Conservation (phyloP, 768 basidiomycete species). For the Russula virescens region DNA sequence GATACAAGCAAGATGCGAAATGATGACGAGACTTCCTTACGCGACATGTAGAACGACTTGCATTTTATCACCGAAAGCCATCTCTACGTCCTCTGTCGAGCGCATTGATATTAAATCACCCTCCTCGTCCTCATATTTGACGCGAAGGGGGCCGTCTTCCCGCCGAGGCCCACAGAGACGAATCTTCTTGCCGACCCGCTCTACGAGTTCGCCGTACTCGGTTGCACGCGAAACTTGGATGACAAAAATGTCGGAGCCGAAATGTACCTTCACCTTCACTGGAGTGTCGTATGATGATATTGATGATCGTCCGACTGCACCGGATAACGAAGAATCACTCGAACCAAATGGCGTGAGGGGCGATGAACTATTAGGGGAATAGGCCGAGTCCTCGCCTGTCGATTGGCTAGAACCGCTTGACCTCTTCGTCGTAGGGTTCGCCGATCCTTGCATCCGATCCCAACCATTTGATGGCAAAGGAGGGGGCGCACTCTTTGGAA, state of each 20-base stretch:
- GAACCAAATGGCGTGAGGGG: conserved; percentile 89
- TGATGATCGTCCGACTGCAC: conserved; percentile 43
- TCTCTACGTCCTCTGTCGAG: conserved; percentile 89
- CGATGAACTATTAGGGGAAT: conserved; percentile 80
- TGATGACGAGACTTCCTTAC: conserved; percentile 36
- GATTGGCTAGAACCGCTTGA: conserved; percentile 84
- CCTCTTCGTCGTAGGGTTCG: conserved; percentile 50
- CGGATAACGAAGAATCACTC: conserved; percentile 71
- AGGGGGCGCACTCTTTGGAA: conserved; percentile 53
- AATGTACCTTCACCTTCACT: conserved; percentile 92
- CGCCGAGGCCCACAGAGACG: conserved; percentile 79
- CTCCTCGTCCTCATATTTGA: conserved; percentile 90
- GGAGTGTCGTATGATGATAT: conserved; percentile 50
- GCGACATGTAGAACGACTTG: conserved; percentile 80
- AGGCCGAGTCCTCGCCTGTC: conserved; percentile 75
- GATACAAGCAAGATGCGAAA: conserved; percentile 9
- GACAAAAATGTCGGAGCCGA: conserved; percentile 92
- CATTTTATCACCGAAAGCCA: conserved; percentile 87
- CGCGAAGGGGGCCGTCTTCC: conserved; percentile 73
- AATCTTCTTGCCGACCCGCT: conserved; percentile 90
- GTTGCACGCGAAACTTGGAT: conserved; percentile 80
- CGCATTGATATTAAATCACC: conserved; percentile 85
- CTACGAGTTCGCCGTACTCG: conserved; percentile 77
- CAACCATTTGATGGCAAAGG: conserved; percentile 45
- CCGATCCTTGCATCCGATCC: conserved; percentile 41